Conservation (phyloP, 73 alveolate genomes). For the Halteria grandinella region DNA sequence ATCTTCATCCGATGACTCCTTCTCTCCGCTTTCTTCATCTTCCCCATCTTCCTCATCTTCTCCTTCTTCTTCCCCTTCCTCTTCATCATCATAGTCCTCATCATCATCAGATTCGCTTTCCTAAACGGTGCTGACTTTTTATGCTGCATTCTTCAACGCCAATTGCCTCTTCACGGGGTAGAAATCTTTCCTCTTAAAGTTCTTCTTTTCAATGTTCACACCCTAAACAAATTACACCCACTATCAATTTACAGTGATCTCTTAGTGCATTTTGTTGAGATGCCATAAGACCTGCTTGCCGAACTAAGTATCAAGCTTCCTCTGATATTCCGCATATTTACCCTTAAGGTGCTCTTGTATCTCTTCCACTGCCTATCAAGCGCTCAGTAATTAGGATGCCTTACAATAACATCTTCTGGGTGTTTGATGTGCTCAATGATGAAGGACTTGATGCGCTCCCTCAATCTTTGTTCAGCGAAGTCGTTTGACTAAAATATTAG, state of each 20-base stretch:
- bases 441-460: not conserved
- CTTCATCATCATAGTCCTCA: too few relatives aligned
- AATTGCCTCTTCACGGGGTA: not conserved
- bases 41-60: not conserved
- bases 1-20: too few relatives aligned
- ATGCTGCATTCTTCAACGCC: not conserved
- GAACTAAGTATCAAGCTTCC: not conserved
- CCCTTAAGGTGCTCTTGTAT: not conserved
- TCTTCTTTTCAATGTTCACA: constrained; percentile 12
- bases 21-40: too few relatives aligned
- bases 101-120: too few relatives aligned
- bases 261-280: not conserved
- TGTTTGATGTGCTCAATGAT: constrained; percentile 6
- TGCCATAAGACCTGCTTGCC: not conserved
- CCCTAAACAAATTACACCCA: not conserved
- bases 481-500: not conserved
- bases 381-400: not conserved
- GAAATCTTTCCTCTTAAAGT: constrained; percentile 1
- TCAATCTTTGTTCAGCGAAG: not conserved
- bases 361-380: constrained; percentile 17
- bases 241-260: not conserved
- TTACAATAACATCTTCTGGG: constrained; percentile 19
- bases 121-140: too few relatives aligned
- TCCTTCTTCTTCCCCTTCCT: too few relatives aligned
- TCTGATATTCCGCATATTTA: not conserved